A percentile compares a stretch with the other conserved stretches of the same genome.
Evolutionary conservation across 352 stramenopile species (phyloP).

Genomic region (Phytophthora megakarya): DNA sequence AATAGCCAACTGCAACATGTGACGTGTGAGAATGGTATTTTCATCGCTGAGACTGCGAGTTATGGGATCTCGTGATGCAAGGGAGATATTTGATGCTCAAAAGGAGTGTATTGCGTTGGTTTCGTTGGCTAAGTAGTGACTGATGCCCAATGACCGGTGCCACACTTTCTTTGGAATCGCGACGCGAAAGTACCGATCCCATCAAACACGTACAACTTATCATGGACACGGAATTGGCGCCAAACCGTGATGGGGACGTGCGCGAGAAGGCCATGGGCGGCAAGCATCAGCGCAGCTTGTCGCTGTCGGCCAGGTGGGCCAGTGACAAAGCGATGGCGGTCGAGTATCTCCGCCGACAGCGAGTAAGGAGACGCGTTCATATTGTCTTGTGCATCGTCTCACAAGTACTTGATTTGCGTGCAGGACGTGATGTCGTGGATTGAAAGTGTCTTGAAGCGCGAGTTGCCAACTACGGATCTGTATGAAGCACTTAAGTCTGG

Average conservation of each 20-base stretch:
- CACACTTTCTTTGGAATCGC: constrained; percentile 34
- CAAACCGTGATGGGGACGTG: constrained; percentile 39
- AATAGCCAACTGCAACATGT: constrained; percentile 31
- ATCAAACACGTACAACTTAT: constrained; percentile 7
- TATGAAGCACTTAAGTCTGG: constrained; percentile 74
- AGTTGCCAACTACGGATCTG: constrained; percentile 59
- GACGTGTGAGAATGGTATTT: constrained; percentile 48
- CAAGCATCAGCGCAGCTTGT: constrained; percentile 71
- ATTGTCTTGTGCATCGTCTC: background rate
- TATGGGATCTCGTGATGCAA: constrained; percentile 28
- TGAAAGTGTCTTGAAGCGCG: constrained; percentile 62
- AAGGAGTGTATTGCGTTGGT: constrained; percentile 28
- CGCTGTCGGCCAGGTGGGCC: constrained; percentile 77
- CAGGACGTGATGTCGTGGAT: constrained; percentile 80
- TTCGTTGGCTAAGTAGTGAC: constrained; percentile 20
- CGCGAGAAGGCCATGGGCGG: constrained; percentile 62
- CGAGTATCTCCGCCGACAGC: constrained; percentile 74
- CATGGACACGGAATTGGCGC: constrained; percentile 53
- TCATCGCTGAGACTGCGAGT: constrained; percentile 21
- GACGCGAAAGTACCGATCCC: constrained; percentile 21
- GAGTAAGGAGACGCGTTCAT: constrained; percentile 33
- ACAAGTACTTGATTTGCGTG: background rate
- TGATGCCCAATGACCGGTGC: constrained; percentile 1
- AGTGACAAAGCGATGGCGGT: constrained; percentile 74
- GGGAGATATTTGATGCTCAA: constrained; percentile 9